Percentiles rank a stretch among this genome's conserved stretches.
These are phyloP conservation scores for Tremellales sp. DNA, from an alignment of 1,284 basidiomycete species.

Conservation along the genomic window DNA sequence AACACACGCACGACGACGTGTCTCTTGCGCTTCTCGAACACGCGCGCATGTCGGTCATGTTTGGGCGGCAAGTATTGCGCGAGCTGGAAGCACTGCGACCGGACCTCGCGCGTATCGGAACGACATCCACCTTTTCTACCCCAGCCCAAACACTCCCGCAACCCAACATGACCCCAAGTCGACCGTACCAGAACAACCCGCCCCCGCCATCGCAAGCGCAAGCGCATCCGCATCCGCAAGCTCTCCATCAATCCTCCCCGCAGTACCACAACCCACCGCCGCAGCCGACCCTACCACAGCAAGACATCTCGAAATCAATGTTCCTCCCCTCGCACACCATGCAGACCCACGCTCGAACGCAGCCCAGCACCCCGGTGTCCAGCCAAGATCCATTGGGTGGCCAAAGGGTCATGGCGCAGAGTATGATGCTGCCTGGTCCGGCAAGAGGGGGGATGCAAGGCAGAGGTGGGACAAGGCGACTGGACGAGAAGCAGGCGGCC, in stretches of 20 bases:
- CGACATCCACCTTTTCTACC: conserved; percentile 3
- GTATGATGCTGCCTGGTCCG: conserved; percentile 37
- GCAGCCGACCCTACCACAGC: conserved; percentile 4
- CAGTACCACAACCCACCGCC: conserved; percentile 7
- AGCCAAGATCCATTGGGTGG: conserved; percentile 20
- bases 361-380: conserved; percentile 5
- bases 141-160: conserved; percentile 6
- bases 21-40: conserved; percentile 83
- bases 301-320: conserved; percentile 33
- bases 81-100: conserved; percentile 79
- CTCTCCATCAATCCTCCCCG: conserved; percentile 4
- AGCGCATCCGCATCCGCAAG: conserved; percentile 3
- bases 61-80: conserved; percentile 77
- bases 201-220: conserved; percentile 2
- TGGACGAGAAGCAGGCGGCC: conserved; percentile 46
- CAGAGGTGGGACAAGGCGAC: conserved; percentile 20
- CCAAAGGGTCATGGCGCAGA: conserved; percentile 34
- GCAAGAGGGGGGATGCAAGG: conserved; percentile 15
- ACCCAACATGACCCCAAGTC: conserved; percentile 1
- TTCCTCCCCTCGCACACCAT: conserved; percentile 32
- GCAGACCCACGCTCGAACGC: conserved; percentile 10
- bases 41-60: conserved; percentile 81
- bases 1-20: conserved; percentile 81
- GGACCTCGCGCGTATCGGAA: conserved; percentile 56
- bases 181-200: not conserved